Base-by-base conservation (phyloP, 1,284 basidiomycete species). In the Puccinia polysora region DNA sequence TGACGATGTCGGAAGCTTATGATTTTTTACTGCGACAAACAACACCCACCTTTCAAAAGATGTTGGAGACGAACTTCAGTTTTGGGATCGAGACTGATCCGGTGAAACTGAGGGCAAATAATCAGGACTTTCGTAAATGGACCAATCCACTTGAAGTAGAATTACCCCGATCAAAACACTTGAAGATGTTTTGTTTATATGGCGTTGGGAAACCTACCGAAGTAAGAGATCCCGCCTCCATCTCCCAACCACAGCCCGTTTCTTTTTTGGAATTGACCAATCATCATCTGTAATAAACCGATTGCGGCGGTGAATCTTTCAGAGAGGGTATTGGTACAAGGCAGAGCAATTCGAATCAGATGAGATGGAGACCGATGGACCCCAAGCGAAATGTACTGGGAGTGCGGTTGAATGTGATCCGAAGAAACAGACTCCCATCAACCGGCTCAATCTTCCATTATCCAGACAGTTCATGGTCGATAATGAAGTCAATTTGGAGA, bases 201-300 rank as follows among this genome's bases (percentile, higher is more conserved):
- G 96, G 95, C 0, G 88, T 91, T 75, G 96, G 96, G 23, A 97
- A 97, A 79, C 89, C 94, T 76, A 98, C 96, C 0, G 96, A 97
- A 84, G 89, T 88, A 56, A 77, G 84, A 53, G 71, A 50, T 79
- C 79, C 72, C 78, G 75, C 76, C 77, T 78, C 60, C 71, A 75
- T 67, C 75, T 76, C 60, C 55, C 74, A 75, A 62, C 49, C 30
- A 32, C 63, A 75, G 30, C 74, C 73, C 18, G 40, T 65, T 25
- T 38, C 47, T 2, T 28, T 63, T 47, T 14, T n/a, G n/a, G n/a
- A n/a, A n/a, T n/a, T n/a, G n/a, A n/a, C n/a, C n/a, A n/a, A n/a
- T n/a, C n/a, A n/a, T n/a, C n/a, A n/a, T n/a, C n/a, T n/a, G n/a
- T n/a, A n/a, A 52, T 30, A 50, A n/a, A 34, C 25, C 23, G 28